Base-by-base conservation (phyloP, 208 protist species). In the Acanthamoeba royreba region DNA sequence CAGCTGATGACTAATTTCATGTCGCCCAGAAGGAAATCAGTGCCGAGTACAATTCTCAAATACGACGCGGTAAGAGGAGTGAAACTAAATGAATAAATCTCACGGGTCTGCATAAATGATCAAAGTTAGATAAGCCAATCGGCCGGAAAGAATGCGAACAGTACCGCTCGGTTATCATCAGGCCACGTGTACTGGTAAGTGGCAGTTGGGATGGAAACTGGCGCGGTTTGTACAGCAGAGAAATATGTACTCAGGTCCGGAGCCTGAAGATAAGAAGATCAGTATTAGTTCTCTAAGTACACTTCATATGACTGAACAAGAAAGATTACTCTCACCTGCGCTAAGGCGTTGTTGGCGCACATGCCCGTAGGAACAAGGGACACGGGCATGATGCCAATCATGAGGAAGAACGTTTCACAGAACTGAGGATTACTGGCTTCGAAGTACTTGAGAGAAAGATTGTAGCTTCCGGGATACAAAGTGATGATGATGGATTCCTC, bases 401-500 rank as follows among this genome's bases (percentile, higher is more conserved):
- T 66, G 25, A 89, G 15, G 53, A 89, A 63, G 53, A 89, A 89
- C 15, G 81, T 89, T 31, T 89, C 81, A 11, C 81, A 89, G 53
- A 89, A 89, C 81, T 45, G 49, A 31, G 81, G 81, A 3, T 89
- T 13, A 22, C 53, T 42, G 3, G 53, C 81, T 19, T 63, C 81
- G 28, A 89, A 89, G 53, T 89, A 89, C 81, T 63, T 89, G 53
- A 89, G 2, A n/a, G 8, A n/a, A 31, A 89, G 81, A 33, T 25
- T 89, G 53, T 89, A 89, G n/a, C 22, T 63, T 33, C 81, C 81
- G 15, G 46, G 46, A 2, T 42, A 11, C 53, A 89, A 28, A 42
- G 81, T 89, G 2, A 89, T 89, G 53, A 63, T 89, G 81, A 89
- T 89, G 46, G 81, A 61, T 15, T 89, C 81, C 81, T 89, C 81